These are phyloP conservation scores for Quercus lobata DNA, from an alignment of 331 rosid genomes.

Conservation along the genomic window DNA sequence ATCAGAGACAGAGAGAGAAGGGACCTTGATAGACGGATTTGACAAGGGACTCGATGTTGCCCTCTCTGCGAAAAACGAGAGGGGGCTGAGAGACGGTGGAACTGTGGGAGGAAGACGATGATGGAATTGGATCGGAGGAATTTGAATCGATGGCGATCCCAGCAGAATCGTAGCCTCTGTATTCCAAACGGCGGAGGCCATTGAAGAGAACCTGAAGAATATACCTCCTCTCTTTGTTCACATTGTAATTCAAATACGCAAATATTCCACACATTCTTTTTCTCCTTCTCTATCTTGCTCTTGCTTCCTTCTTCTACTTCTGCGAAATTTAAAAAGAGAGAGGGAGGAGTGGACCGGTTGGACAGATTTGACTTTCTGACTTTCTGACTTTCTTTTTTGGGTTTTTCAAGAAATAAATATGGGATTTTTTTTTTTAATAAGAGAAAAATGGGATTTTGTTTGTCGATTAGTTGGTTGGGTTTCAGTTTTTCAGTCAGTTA, in stretches of 20 bases:
- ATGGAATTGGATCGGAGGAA: conserved; percentile 19
- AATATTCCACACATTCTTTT: conserved; percentile 93
- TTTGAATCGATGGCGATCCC: conserved; percentile 87
- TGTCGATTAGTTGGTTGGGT: too few relatives aligned
- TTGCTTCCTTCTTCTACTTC: not conserved
- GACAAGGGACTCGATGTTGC: conserved; percentile 94
- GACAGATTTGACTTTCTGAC: not conserved
- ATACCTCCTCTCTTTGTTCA: conserved; percentile 73
- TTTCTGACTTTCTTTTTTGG: not conserved
- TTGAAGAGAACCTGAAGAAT: conserved; percentile 91
- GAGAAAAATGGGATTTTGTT: too few relatives aligned
- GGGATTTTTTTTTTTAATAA: too few relatives aligned
- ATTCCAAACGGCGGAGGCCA: conserved; percentile 83
- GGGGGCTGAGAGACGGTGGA: conserved; percentile 26
- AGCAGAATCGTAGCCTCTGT: conserved; percentile 96
- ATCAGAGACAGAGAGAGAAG: not conserved
- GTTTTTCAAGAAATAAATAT: too few relatives aligned
- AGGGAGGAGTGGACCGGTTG: not conserved
- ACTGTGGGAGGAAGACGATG: not conserved
- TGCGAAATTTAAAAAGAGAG: not conserved
- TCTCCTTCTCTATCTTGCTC: not conserved
- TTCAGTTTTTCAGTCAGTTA: too few relatives aligned
- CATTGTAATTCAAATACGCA: conserved; percentile 93
- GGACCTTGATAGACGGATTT: conserved; percentile 80
- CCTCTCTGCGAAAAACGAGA: conserved; percentile 85